Percentiles rank a stretch among this genome's conserved stretches.
Evolutionary conservation across 2,329 filamentous ascomycete genomes (phyloP).

Genomic region (Westerdykella aurantiaca): DNA sequence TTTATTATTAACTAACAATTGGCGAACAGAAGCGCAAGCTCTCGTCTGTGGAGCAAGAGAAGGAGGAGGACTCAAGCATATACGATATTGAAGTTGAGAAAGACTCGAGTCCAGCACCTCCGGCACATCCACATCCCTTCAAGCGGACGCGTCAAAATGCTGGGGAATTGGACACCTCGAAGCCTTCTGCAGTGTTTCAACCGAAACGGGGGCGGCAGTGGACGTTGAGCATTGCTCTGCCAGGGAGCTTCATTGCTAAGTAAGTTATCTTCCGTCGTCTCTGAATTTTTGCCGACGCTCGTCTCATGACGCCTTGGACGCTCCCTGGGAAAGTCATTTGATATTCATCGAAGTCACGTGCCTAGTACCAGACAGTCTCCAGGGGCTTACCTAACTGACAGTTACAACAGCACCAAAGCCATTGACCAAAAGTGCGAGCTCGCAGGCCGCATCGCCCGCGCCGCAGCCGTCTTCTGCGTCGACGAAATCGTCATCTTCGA

Average conservation of each 20-base stretch:
- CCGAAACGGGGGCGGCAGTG: conserved; percentile 60
- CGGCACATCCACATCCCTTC: not conserved
- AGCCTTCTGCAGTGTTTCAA: conserved; percentile 63
- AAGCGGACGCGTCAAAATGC: not conserved
- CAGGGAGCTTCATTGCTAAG: conserved; percentile 72
- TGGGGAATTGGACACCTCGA: conserved; percentile 51
- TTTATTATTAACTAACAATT: not conserved
- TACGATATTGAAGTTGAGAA: not conserved
- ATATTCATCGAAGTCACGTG: no score
- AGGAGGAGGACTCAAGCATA: not conserved
- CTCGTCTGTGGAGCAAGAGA: conserved; percentile 11
- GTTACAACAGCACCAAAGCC: conserved; percentile 54
- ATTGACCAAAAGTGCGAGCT: conserved; percentile 70
- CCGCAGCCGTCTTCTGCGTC: conserved; percentile 74
- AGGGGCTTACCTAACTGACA: conserved; percentile 2
- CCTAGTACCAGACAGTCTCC: conserved; percentile 1
- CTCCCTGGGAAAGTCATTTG: no score
- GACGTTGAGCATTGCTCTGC: conserved; percentile 72
- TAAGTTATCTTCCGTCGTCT: conserved; percentile 35
- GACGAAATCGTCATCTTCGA: conserved; percentile 82
- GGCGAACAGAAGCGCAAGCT: conserved; percentile 19
- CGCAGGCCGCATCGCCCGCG: conserved; percentile 71
- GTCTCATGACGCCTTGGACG: no score
- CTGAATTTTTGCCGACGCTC: conserved; percentile 1
- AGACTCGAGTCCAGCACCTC: not conserved